phyloP scores from a whole-genome alignment of 2,329 filamentous ascomycete species.

The Ophiocordyceps camponoti-rufipedis region DNA sequence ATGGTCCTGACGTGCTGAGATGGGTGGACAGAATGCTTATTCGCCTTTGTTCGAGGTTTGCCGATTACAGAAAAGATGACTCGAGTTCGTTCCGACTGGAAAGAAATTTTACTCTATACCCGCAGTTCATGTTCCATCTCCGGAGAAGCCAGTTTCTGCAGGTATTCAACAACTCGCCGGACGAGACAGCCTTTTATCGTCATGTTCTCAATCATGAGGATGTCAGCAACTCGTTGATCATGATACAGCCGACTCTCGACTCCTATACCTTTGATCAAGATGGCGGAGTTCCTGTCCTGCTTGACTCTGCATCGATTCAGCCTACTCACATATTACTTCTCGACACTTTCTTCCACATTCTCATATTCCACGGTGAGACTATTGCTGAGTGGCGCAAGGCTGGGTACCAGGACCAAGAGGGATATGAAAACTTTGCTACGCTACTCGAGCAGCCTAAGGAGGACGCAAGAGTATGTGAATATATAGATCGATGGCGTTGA shows the following conservation, averaged over 20 bases:
- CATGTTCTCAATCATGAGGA: conserved; percentile 96
- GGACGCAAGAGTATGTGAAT: conserved; percentile 62
- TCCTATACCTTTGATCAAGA: conserved; percentile 96
- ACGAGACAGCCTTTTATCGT: conserved; percentile 97
- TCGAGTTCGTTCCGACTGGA: conserved; percentile 91
- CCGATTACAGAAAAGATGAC: conserved; percentile 95
- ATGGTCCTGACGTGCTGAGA: conserved; percentile 90
- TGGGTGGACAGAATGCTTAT: conserved; percentile 99
- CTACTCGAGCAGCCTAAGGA: conserved; percentile 89
- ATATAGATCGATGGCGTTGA: not conserved
- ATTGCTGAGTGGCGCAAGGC: conserved; percentile 97
- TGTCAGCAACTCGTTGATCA: conserved; percentile 87
- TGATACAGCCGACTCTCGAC: conserved; percentile 97
- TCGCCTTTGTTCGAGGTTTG: conserved; percentile 85
- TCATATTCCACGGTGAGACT: conserved; percentile 97
- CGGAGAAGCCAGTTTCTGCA: conserved; percentile 94
- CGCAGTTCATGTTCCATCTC: conserved; percentile 99
- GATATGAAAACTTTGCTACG: conserved; percentile 86
- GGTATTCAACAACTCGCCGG: conserved; percentile 98
- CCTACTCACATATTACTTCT: conserved; percentile 83
- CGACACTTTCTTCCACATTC: conserved; percentile 98
- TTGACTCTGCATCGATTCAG: conserved; percentile 93
- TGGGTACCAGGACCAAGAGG: conserved; percentile 93
- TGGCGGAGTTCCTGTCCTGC: conserved; percentile 75
- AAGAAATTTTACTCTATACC: conserved; percentile 98